Evolutionary conservation across 192 early-diverging fungal species (phyloP), one percentile per base, ranked within the genome.

Genomic region (Backusella parvicylindrica): DNA sequence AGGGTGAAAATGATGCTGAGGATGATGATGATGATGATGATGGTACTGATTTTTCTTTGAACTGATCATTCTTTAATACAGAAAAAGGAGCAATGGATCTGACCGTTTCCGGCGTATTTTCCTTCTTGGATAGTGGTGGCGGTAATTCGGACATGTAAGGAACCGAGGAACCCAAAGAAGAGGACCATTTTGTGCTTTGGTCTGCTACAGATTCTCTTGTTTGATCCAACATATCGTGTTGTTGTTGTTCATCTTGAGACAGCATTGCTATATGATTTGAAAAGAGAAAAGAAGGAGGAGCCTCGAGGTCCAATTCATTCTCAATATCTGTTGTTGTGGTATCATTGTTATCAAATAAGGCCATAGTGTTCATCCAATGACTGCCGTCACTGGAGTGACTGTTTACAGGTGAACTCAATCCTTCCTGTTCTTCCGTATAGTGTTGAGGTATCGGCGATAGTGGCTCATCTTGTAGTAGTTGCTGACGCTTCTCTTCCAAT

Each of bases 271-370:
- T 68, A 12, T 35, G 31, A 37, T 21, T 68, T 33, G 64, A 18
- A 31, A 30, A 41, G 12, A 30, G 28, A 70, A 70, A 30, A 38
- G 68, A 70, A 47, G 37, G 68, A 70, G 37, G 68, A 70, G 40
- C 11, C 18, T 47, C 26, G 28, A 47, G 16, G 8, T 43, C 23
- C 28, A 30, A 30, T 70, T 68, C 23, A 37, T 68, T 68, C 35
- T 43, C 40, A 30, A 47, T 70, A 47, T 70, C 40, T 21, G 36
- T 68, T 38, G 32, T 21, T 28, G n/a, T 36, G 18, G 32, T 68
- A 23, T 68, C 36, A 60, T 60, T 60, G 53, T 60, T 60, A 60
- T 60, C 53, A 60, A 60, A 60, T 60, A 60, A 60, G 53, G 53
- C 53, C 23, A 60, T 23, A 28, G 26, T 56, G 50, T 56, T 60